A percentile compares a stretch with the other conserved stretches of the same genome.
These are phyloP conservation scores for Flaveria sonorensis DNA, from an alignment of 129 eudicot species.

Conservation along the genomic window DNA sequence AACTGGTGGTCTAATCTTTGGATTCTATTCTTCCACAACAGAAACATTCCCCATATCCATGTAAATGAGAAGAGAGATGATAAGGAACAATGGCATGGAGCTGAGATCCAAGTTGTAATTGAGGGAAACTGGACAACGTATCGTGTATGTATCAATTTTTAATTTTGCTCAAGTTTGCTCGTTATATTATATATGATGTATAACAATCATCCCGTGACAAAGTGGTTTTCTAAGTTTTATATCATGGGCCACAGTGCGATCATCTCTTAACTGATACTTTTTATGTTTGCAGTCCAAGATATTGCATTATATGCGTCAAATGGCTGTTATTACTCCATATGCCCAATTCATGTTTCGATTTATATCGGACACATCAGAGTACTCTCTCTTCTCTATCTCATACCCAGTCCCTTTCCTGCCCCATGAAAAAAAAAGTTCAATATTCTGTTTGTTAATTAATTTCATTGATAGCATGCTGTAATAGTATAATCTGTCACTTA, in stretches of 20 bases:
- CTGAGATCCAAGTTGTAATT: slow-evolving; percentile 97
- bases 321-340: slow-evolving; percentile 99
- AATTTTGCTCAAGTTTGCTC: slow-evolving; percentile 4
- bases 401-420: neutral
- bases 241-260: slow-evolving; percentile 17
- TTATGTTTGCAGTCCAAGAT: slow-evolving; percentile 79
- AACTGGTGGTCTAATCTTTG: slow-evolving; percentile 10
- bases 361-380: slow-evolving; percentile 86
- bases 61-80: slow-evolving; percentile 81
- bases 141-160: slow-evolving; percentile 61
- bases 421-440: slow-evolving; percentile 7
- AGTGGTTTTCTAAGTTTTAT: neutral
- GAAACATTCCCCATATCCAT: slow-evolving; percentile 95
- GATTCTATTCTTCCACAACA: slow-evolving; percentile 28
- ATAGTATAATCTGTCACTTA: slow-evolving; percentile 1
- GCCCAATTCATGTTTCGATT: slow-evolving; percentile 91
- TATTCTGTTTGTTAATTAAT: neutral
- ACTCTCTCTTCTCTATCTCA: slow-evolving; percentile 30
- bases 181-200: slow-evolving; percentile 20
- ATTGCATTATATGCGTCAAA: slow-evolving; percentile 99
- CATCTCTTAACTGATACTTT: slow-evolving; percentile 5
- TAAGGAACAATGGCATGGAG: slow-evolving; percentile 94
- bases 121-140: slow-evolving; percentile 99
- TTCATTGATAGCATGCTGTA: neutral
- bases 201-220: neutral